phyloP scores from a whole-genome alignment of 768 basidiomycete genomes.

The Xerocomellus intermedius region DNA sequence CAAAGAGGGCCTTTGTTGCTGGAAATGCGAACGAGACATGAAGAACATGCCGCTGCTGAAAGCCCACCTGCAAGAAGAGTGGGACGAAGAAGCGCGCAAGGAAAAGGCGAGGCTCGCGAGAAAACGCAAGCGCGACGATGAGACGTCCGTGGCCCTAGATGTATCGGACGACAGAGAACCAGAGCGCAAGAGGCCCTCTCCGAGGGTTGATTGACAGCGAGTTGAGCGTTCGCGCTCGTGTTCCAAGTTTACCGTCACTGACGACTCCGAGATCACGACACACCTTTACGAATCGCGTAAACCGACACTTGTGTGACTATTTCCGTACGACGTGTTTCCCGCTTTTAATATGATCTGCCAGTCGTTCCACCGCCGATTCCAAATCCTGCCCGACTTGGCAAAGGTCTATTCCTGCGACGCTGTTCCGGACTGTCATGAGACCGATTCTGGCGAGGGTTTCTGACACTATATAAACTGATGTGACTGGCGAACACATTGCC shows the following conservation, averaged over 20 bases:
- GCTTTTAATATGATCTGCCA: conserved; percentile 6
- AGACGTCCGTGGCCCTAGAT: background rate
- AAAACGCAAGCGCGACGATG: conserved; percentile 38
- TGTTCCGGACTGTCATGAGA: conserved; percentile 22
- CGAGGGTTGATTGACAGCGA: conserved; percentile 1
- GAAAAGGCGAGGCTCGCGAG: conserved; percentile 42
- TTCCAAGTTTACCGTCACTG: background rate
- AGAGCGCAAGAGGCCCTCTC: conserved; percentile 14
- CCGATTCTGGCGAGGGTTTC: background rate
- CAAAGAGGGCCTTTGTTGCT: conserved; percentile 68
- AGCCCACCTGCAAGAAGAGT: conserved; percentile 72
- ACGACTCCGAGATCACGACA: background rate
- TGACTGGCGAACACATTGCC: background rate
- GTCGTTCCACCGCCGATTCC: background rate
- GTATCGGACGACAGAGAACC: conserved; percentile 6
- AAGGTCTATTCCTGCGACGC: background rate
- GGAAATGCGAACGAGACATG: conserved; percentile 58
- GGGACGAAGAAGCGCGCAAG: conserved; percentile 47
- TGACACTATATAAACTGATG: background rate
- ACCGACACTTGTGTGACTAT: background rate
- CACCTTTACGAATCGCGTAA: background rate
- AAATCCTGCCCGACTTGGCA: background rate
- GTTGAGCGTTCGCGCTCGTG: background rate
- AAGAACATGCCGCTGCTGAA: conserved; percentile 78
- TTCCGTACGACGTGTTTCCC: background rate